Evolutionary conservation across 2,329 filamentous ascomycete genomes (phyloP).

Genomic region (Ramularia collo-cygni): DNA sequence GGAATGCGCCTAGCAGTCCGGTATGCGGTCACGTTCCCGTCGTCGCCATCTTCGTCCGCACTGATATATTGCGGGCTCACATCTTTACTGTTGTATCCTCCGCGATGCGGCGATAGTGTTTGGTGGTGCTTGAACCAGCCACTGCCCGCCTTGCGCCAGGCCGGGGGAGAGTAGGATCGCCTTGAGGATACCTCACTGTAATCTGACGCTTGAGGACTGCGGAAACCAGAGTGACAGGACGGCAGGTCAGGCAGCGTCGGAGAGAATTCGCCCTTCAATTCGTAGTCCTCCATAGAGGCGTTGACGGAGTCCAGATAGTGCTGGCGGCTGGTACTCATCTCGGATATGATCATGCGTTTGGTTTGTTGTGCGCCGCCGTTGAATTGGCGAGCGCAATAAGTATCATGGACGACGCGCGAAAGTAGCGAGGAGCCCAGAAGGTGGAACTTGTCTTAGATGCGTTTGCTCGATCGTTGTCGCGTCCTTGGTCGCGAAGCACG

Average conservation of each 20-base stretch:
- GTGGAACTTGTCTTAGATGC: no score
- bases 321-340: conserved; percentile 16
- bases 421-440: no score
- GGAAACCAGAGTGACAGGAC: conserved; percentile 59
- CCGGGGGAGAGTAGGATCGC: conserved; percentile 59
- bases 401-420: no score
- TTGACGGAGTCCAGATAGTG: conserved; percentile 38
- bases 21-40: conserved; percentile 40
- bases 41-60: conserved; percentile 44
- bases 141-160: conserved; percentile 54
- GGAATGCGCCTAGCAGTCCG: conserved; percentile 40
- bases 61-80: conserved; percentile 52
- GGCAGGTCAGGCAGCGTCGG: conserved; percentile 49
- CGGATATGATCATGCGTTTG: conserved; percentile 13
- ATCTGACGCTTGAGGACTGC: conserved; percentile 39
- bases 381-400: no score
- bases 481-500: no score
- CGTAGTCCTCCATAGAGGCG: conserved; percentile 57
- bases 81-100: conserved; percentile 49
- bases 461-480: no score
- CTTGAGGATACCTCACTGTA: conserved; percentile 40
- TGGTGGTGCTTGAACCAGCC: conserved; percentile 48
- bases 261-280: conserved; percentile 46
- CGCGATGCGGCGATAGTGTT: conserved; percentile 35
- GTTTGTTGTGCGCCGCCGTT: conserved; percentile 1